phyloP scores from a whole-genome alignment of 305 asterid genomes.

The Lippia alba region DNA sequence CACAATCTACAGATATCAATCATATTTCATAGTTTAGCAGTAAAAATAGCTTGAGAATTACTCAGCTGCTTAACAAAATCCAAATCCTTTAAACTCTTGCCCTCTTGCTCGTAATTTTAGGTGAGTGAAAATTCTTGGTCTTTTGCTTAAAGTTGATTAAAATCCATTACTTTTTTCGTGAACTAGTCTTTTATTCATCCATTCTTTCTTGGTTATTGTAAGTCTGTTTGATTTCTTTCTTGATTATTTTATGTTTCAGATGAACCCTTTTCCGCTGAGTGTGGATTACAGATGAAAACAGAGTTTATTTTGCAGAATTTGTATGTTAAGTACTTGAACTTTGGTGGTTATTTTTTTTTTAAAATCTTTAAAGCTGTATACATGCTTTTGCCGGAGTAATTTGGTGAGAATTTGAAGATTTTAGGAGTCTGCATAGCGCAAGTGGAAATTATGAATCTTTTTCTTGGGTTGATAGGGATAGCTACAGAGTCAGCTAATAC shows the following conservation, averaged over 20 bases:
- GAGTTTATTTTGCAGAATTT: background rate
- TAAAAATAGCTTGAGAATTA: too few relatives aligned
- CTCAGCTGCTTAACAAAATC: too few relatives aligned
- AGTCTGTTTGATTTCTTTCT: constrained; percentile 1
- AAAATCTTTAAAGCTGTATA: constrained; percentile 14
- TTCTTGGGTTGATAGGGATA: background rate
- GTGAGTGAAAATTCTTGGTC: background rate
- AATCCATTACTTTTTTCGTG: background rate
- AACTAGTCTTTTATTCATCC: too few relatives aligned
- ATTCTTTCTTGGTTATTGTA: too few relatives aligned
- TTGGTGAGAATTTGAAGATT: constrained; percentile 25
- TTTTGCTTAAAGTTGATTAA: constrained; percentile 22
- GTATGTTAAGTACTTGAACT: background rate
- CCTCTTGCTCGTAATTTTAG: background rate
- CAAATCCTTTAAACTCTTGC: background rate
- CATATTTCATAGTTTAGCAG: too few relatives aligned
- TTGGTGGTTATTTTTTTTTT: background rate
- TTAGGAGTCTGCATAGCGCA: constrained; percentile 14
- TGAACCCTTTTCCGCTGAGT: background rate
- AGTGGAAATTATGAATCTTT: constrained; percentile 1
- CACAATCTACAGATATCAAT: too few relatives aligned
- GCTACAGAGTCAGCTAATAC: constrained; percentile 17
- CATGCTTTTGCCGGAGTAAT: constrained; percentile 31
- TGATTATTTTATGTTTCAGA: constrained; percentile 20
- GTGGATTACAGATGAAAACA: background rate